Conservation (phyloP, 2,329 filamentous ascomycete species). For the Diaporthe longicolla region DNA sequence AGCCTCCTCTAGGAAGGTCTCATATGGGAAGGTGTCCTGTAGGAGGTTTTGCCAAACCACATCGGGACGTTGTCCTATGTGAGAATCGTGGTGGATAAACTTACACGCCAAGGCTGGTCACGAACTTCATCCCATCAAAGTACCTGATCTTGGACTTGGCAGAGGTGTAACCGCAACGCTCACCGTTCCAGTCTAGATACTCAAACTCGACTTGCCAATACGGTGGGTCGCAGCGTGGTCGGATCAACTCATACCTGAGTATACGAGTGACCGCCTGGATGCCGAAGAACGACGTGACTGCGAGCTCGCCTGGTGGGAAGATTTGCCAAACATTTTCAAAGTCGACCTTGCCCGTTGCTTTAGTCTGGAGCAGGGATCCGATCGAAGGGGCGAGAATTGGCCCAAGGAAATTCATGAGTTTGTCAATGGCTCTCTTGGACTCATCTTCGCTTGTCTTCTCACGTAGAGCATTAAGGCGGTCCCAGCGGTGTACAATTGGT, state of each 20-base stretch:
- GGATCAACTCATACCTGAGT: constrained; percentile 47
- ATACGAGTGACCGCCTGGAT: constrained; percentile 55
- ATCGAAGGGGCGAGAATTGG: constrained; percentile 50
- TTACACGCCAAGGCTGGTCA: constrained; percentile 48
- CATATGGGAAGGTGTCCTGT: no score
- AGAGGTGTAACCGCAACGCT: constrained; percentile 48
- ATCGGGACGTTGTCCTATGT: background rate
- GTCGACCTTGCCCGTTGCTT: constrained; percentile 49
- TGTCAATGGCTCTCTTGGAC: constrained; percentile 35
- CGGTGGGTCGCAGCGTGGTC: constrained; percentile 29
- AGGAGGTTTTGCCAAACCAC: no score
- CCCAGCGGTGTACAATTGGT: constrained; percentile 55
- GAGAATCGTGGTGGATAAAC: background rate
- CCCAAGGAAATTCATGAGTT: constrained; percentile 50
- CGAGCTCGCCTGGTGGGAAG: constrained; percentile 52
- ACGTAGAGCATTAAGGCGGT: constrained; percentile 45
- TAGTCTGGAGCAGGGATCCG: constrained; percentile 47
- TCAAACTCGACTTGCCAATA: constrained; percentile 51
- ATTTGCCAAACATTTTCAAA: constrained; percentile 54
- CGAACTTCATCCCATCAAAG: constrained; percentile 48
- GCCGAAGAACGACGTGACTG: constrained; percentile 50
- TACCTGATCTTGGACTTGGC: constrained; percentile 46
- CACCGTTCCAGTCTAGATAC: constrained; percentile 55
- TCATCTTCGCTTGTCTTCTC: constrained; percentile 18
- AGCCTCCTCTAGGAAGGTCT: no score